These are phyloP conservation scores for Fraxinus pennsylvanica DNA, from an alignment of 257 asterid species.

Conservation along the genomic window DNA sequence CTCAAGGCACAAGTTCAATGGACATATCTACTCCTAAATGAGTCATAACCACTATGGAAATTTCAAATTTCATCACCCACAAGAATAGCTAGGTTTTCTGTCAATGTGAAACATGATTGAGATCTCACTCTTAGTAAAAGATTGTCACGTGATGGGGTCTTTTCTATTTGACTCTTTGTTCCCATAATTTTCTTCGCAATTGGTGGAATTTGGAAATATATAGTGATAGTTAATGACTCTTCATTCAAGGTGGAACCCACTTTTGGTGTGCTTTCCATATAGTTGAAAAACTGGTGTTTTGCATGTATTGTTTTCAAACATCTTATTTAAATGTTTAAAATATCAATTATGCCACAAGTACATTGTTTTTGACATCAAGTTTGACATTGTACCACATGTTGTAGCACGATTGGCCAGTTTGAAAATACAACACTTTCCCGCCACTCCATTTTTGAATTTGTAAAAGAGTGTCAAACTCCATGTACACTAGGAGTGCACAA, in stretches of 20 bases:
- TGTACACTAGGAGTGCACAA: too few relatives aligned
- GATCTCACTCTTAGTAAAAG: background rate
- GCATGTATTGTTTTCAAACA: too few relatives aligned
- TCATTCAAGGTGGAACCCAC: conserved; percentile 18
- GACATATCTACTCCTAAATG: background rate
- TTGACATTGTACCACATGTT: too few relatives aligned
- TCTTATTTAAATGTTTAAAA: too few relatives aligned
- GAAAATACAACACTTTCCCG: too few relatives aligned
- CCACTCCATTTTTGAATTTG: too few relatives aligned
- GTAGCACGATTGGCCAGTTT: too few relatives aligned
- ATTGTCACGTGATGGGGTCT: conserved; percentile 18
- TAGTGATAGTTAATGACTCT: background rate
- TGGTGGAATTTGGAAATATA: conserved; percentile 7
- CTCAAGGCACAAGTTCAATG: background rate
- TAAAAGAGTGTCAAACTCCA: too few relatives aligned
- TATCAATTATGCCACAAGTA: too few relatives aligned
- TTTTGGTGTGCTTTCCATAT: background rate
- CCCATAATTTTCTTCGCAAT: conserved; percentile 13
- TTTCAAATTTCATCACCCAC: background rate
- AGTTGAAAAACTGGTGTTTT: background rate
- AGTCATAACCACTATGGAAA: background rate
- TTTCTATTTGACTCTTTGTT: conserved; percentile 8
- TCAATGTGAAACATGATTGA: background rate
- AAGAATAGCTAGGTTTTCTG: background rate
- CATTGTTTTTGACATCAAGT: too few relatives aligned